phyloP scores from a whole-genome alignment of 2,329 filamentous ascomycete species.

The Calonectria naviculata region DNA sequence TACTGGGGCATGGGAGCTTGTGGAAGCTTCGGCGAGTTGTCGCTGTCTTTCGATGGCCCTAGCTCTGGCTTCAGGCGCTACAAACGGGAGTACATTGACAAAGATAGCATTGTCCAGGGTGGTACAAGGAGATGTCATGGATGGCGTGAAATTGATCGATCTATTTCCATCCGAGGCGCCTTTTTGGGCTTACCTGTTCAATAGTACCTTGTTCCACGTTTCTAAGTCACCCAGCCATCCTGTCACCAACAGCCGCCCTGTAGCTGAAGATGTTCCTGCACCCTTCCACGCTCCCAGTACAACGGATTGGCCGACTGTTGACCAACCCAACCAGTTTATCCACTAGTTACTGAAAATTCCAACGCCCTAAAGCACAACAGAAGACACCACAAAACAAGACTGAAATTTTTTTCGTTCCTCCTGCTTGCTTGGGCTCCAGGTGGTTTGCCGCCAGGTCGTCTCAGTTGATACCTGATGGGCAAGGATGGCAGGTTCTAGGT shows the following conservation, averaged over 20 bases:
- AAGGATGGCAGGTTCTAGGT: slow-evolving; percentile 9
- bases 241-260: neutral
- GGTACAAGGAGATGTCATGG: neutral
- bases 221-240: neutral
- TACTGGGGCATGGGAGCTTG: slow-evolving; percentile 46
- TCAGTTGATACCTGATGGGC: slow-evolving; percentile 36
- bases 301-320: neutral
- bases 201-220: slow-evolving; percentile 13
- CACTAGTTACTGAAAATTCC: neutral
- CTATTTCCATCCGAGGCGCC: neutral
- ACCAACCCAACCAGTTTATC: neutral
- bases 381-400: neutral
- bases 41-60: slow-evolving; percentile 7
- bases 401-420: neutral
- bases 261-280: slow-evolving; percentile 1
- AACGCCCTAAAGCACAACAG: neutral
- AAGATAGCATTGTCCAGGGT: neutral
- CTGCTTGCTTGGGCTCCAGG: slow-evolving; percentile 5
- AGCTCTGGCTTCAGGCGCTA: neutral
- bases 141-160: slow-evolving; percentile 40
- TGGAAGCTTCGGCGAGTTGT: slow-evolving; percentile 43
- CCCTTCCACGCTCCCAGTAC: neutral
- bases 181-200: neutral
- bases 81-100: slow-evolving; percentile 27
- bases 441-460: slow-evolving; percentile 9